Conservation (phyloP, 306 rosid genomes). For the Malus orientalis region DNA sequence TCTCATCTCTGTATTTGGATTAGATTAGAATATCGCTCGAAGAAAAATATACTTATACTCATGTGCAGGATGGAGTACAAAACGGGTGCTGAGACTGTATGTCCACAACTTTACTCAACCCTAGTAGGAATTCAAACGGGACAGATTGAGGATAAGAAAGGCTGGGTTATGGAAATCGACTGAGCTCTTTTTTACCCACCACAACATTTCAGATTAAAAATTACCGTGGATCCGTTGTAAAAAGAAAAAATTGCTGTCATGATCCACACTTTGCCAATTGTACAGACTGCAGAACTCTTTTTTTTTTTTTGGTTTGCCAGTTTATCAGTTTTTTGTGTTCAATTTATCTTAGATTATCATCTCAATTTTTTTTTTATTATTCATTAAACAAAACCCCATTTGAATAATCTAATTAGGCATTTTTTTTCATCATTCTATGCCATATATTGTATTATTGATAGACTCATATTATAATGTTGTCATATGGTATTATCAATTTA, state of each 20-base stretch:
- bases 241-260: not conserved
- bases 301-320: not conserved
- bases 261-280: not conserved
- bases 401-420: too few relatives aligned
- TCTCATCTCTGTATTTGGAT: too few relatives aligned
- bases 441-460: too few relatives aligned
- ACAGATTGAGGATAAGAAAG: slow-evolving; percentile 49
- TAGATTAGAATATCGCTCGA: too few relatives aligned
- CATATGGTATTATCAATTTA: too few relatives aligned
- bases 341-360: not conserved
- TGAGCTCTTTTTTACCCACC: not conserved
- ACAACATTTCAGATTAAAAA: not conserved
- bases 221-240: not conserved
- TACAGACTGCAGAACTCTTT: not conserved
- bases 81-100: slow-evolving; percentile 46
- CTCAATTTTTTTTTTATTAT: too few relatives aligned
- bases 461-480: too few relatives aligned
- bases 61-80: slow-evolving; percentile 52
- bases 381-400: too few relatives aligned
- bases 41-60: not conserved
- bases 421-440: too few relatives aligned
- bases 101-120: slow-evolving; percentile 35
- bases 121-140: slow-evolving; percentile 70
- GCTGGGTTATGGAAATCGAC: slow-evolving; percentile 62
- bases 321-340: not conserved